These are phyloP conservation scores for Ustilago tritici DNA, from an alignment of 1,284 basidiomycete genomes.

Conservation along the genomic window DNA sequence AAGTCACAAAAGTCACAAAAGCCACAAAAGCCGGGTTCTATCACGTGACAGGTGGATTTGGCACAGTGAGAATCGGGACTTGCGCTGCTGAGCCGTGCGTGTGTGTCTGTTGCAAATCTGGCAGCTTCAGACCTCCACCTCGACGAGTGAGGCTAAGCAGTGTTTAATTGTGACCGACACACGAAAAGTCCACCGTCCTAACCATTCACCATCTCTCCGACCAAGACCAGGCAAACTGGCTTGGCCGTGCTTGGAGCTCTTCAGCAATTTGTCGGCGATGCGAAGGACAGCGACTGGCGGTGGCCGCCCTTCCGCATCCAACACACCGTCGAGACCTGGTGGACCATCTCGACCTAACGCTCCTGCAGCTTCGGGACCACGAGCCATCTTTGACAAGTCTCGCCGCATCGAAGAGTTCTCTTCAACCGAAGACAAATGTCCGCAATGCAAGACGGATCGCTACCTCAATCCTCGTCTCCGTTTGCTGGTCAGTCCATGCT, in stretches of 20 bases:
- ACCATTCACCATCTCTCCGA: not conserved
- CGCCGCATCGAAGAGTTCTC: slow-evolving; percentile 61
- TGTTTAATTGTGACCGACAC: slow-evolving; percentile 8
- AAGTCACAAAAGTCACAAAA: slow-evolving; percentile 13
- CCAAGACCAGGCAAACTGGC: not conserved
- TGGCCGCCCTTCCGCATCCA: slow-evolving; percentile 23
- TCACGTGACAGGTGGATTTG: slow-evolving; percentile 11
- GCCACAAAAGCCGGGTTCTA: not conserved
- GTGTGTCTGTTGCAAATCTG: not conserved
- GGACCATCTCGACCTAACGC: slow-evolving; percentile 41
- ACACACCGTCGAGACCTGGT: slow-evolving; percentile 22
- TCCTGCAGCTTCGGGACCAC: slow-evolving; percentile 25
- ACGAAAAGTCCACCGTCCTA: not conserved
- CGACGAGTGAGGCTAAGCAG: slow-evolving; percentile 7
- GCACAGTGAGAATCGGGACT: not conserved
- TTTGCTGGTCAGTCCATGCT: slow-evolving; percentile 91
- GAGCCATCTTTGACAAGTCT: slow-evolving; percentile 57
- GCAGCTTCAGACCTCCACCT: slow-evolving; percentile 22
- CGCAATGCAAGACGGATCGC: slow-evolving; percentile 95
- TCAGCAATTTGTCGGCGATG: slow-evolving; percentile 30
- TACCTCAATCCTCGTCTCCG: slow-evolving; percentile 95
- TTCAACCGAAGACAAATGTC: slow-evolving; percentile 81
- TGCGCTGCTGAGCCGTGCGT: slow-evolving; percentile 10
- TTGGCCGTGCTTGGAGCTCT: not conserved
- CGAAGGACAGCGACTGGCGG: slow-evolving; percentile 27